Conservation (phyloP, 2,329 filamentous ascomycete species). For the Penicillium sp. region DNA sequence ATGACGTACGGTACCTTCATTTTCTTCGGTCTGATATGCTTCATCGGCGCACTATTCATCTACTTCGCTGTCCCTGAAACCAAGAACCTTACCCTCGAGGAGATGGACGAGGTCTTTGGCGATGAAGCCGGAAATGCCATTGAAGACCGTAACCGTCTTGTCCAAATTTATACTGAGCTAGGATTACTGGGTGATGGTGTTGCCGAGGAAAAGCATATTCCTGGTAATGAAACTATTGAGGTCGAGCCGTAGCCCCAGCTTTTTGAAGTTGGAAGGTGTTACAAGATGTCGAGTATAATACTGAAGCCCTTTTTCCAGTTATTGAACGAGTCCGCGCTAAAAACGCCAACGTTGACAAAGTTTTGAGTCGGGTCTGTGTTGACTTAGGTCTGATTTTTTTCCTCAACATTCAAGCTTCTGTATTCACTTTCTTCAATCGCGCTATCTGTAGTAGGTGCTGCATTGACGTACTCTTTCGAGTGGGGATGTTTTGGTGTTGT, state of each 20-base stretch:
- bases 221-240: not conserved
- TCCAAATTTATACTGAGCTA: conserved; percentile 3
- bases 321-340: no score
- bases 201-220: not conserved
- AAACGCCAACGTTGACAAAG: no score
- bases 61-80: conserved; percentile 22
- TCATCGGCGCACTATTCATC: conserved; percentile 16
- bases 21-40: conserved; percentile 32
- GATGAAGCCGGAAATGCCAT: conserved; percentile 1
- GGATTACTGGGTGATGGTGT: not conserved
- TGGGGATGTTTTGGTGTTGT: conserved; percentile 39
- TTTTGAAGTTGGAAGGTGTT: not conserved
- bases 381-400: no score
- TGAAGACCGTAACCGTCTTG: conserved; percentile 2
- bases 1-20: conserved; percentile 40
- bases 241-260: not conserved
- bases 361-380: no score
- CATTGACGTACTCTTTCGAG: conserved; percentile 30
- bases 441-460: conserved; percentile 36
- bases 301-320: not conserved
- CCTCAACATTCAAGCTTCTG: conserved; percentile 5
- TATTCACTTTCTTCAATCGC: conserved; percentile 26
- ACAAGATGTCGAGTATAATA: not conserved
- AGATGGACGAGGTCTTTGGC: conserved; percentile 9
- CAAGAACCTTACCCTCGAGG: conserved; percentile 7